These are phyloP conservation scores for Pseudonitzschia multiseries DNA, from an alignment of 108 stramenopile genomes.

Conservation along the genomic window DNA sequence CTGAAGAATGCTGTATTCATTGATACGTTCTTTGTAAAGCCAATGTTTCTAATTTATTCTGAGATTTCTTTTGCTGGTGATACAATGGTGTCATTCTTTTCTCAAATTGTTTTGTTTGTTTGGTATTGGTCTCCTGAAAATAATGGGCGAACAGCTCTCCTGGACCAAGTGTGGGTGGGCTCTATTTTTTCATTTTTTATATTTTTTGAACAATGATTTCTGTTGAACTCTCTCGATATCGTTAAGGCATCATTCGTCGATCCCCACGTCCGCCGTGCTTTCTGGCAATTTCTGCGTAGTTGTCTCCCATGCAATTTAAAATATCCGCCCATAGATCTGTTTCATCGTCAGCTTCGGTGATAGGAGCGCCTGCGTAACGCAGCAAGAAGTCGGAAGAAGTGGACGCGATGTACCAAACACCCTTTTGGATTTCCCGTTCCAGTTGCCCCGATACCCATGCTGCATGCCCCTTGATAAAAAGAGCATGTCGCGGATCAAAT, in stretches of 20 bases:
- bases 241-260: slow-evolving; percentile 61
- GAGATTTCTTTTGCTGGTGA: too few species aligned
- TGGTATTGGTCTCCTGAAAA: background rate
- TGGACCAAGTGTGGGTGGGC: background rate
- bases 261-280: slow-evolving; percentile 69
- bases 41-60: too few species aligned
- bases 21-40: too few species aligned
- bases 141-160: background rate
- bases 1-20: too few species aligned
- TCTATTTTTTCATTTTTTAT: background rate
- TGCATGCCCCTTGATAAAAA: slow-evolving; percentile 88
- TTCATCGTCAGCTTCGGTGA: slow-evolving; percentile 64
- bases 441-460: slow-evolving; percentile 88
- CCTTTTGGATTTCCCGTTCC: slow-evolving; percentile 77
- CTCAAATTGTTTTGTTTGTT: background rate
- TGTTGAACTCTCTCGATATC: background rate
- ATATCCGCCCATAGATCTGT: slow-evolving; percentile 83
- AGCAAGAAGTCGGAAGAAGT: slow-evolving; percentile 74
- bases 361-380: slow-evolving; percentile 80
- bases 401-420: slow-evolving; percentile 83
- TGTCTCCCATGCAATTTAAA: slow-evolving; percentile 78
- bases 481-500: slow-evolving; percentile 59
- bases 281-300: slow-evolving; percentile 66
- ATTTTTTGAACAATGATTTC: background rate
- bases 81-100: too few species aligned